Percentiles rank a stretch among this genome's conserved stretches.
Evolutionary conservation across 2,329 filamentous ascomycete species (phyloP).

Genomic region (Diaporthe destruens): DNA sequence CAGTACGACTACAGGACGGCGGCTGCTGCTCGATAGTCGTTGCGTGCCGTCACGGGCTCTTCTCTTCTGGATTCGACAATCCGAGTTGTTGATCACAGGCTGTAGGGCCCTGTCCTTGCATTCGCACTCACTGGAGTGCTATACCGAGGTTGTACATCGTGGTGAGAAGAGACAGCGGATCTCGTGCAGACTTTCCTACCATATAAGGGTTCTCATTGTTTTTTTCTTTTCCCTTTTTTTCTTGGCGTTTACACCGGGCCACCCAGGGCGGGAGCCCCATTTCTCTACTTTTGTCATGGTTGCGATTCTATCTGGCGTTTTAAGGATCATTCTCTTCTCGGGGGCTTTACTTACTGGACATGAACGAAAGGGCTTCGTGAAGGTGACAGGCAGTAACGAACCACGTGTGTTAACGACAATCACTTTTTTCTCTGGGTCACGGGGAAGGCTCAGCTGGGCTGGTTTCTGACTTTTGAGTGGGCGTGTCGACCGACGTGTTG

Average conservation of each 20-base stretch:
- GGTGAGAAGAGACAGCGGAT: conserved; percentile 27
- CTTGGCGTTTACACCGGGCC: conserved; percentile 11
- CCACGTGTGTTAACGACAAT: conserved; percentile 44
- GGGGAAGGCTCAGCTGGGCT: conserved; percentile 21
- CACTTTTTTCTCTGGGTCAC: conserved; percentile 29
- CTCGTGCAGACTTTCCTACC: conserved; percentile 24
- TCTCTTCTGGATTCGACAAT: background rate
- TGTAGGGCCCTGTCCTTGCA: background rate
- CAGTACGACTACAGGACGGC: conserved; percentile 19
- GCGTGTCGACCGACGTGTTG: background rate
- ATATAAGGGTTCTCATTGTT: conserved; percentile 33
- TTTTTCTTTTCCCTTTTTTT: too few species aligned
- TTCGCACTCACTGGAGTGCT: background rate
- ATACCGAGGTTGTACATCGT: conserved; percentile 17
- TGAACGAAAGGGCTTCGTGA: conserved; percentile 43
- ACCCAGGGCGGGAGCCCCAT: conserved; percentile 17
- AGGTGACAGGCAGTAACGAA: conserved; percentile 45
- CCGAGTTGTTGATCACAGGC: background rate
- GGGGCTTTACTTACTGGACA: conserved; percentile 40
- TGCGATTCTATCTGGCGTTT: conserved; percentile 36
- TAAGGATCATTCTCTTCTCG: conserved; percentile 34
- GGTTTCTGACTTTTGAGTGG: background rate
- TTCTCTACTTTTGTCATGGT: conserved; percentile 19
- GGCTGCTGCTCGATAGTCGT: background rate
- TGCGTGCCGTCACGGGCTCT: background rate